Conservation (phyloP, 768 basidiomycete species). For the Boletus speciosus region DNA sequence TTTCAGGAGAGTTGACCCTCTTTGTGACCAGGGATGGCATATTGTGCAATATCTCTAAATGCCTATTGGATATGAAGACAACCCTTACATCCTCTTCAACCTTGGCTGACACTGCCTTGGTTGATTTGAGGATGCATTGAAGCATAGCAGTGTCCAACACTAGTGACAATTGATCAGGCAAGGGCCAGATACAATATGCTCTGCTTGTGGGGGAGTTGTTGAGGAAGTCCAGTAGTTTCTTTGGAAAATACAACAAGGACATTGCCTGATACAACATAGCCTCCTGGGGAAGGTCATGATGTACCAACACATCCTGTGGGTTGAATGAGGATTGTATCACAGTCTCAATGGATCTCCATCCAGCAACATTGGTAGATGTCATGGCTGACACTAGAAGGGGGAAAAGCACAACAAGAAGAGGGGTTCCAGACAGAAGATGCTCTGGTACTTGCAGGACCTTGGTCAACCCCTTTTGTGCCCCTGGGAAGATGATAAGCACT, state of each 20-base stretch:
- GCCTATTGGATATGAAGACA: slow-evolving; percentile 65
- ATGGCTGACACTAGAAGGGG: slow-evolving; percentile 22
- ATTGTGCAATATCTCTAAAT: slow-evolving; percentile 46
- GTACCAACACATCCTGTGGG: not conserved
- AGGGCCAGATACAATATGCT: slow-evolving; percentile 50
- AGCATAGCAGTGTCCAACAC: slow-evolving; percentile 46
- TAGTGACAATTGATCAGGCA: slow-evolving; percentile 23
- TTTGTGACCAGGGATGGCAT: slow-evolving; percentile 50
- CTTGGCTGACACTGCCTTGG: slow-evolving; percentile 38
- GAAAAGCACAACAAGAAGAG: slow-evolving; percentile 26
- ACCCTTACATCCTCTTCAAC: slow-evolving; percentile 41
- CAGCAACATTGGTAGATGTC: slow-evolving; percentile 10
- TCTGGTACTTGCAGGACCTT: slow-evolving; percentile 42
- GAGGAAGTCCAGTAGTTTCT: slow-evolving; percentile 46
- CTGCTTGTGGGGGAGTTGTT: slow-evolving; percentile 31
- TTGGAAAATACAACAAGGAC: slow-evolving; percentile 44
- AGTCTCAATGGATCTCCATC: slow-evolving; percentile 12
- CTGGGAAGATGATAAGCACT: slow-evolving; percentile 54
- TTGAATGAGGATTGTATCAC: slow-evolving; percentile 3
- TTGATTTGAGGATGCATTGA: slow-evolving; percentile 41
- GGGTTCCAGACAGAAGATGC: slow-evolving; percentile 11
- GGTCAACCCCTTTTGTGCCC: slow-evolving; percentile 32
- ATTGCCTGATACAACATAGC: slow-evolving; percentile 25
- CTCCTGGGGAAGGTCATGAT: slow-evolving; percentile 5
- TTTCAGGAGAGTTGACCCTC: slow-evolving; percentile 40